Evolutionary conservation across 2,329 filamentous ascomycete species (phyloP).

Genomic region (Ascochyta viciae-villosae): DNA sequence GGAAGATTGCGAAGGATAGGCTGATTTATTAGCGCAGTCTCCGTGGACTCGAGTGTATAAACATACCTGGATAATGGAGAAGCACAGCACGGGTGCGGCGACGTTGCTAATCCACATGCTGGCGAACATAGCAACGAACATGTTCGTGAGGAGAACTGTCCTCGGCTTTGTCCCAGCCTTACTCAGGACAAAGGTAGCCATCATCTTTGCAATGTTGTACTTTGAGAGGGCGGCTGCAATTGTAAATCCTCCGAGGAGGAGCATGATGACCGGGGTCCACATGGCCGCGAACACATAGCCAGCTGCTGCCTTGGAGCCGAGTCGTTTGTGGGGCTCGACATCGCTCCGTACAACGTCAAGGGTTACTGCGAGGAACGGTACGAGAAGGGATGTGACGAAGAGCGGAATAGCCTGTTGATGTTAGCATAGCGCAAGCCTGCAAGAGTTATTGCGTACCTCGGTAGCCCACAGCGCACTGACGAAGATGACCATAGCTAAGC

Average conservation of each 20-base stretch:
- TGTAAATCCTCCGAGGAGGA: slow-evolving; percentile 93
- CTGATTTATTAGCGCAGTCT: slow-evolving; percentile 52
- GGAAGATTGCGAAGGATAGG: slow-evolving; percentile 94
- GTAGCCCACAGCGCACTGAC: slow-evolving; percentile 96
- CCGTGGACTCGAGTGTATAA: rapidly evolving
- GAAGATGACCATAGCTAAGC: slow-evolving; percentile 89
- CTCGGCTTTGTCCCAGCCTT: slow-evolving; percentile 92
- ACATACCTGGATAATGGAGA: slow-evolving; percentile 89
- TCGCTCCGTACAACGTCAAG: slow-evolving; percentile 84
- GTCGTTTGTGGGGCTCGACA: slow-evolving; percentile 70
- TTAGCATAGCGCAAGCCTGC: slow-evolving; percentile 23
- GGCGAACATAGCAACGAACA: slow-evolving; percentile 97
- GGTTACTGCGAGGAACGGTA: slow-evolving; percentile 91
- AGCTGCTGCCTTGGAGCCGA: slow-evolving; percentile 82
- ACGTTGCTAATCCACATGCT: slow-evolving; percentile 99
- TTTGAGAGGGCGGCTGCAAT: slow-evolving; percentile 95
- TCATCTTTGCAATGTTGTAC: slow-evolving; percentile 96
- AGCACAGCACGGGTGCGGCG: slow-evolving; percentile 94
- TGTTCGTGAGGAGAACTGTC: slow-evolving; percentile 93
- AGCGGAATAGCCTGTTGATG: slow-evolving; percentile 81
- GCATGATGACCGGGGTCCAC: slow-evolving; percentile 99
- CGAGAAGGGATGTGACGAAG: slow-evolving; percentile 92
- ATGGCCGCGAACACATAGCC: slow-evolving; percentile 89
- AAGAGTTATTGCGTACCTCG: slow-evolving; percentile 64
- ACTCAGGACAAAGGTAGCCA: slow-evolving; percentile 94